phyloP scores from a whole-genome alignment of 805 yeast genomes.

The Cyberlindnera mrakii region DNA sequence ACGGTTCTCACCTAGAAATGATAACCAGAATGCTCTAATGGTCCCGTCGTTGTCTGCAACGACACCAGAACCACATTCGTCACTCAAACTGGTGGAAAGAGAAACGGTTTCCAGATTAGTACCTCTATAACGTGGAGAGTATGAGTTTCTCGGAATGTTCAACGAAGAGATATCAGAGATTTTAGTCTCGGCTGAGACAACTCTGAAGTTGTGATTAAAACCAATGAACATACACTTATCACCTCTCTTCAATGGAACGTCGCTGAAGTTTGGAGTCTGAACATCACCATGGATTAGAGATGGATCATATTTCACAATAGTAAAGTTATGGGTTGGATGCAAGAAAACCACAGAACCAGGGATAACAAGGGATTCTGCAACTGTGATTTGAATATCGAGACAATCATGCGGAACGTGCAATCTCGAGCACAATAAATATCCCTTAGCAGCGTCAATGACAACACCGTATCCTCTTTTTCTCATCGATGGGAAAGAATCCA shows the following conservation, averaged over 20 bases:
- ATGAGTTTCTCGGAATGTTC: slow-evolving; percentile 61
- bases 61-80: slow-evolving; percentile 75
- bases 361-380: slow-evolving; percentile 80
- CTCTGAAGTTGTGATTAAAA: slow-evolving; percentile 60
- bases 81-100: slow-evolving; percentile 65
- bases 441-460: slow-evolving; percentile 73
- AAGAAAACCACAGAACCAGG: slow-evolving; percentile 77
- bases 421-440: slow-evolving; percentile 75
- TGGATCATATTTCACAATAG: slow-evolving; percentile 80
- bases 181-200: slow-evolving; percentile 67
- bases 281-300: slow-evolving; percentile 64
- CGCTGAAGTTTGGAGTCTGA: slow-evolving; percentile 56
- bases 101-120: slow-evolving; percentile 74
- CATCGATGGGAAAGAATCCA: slow-evolving; percentile 69
- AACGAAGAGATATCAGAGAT: slow-evolving; percentile 73
- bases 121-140: slow-evolving; percentile 78
- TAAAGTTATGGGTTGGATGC: slow-evolving; percentile 85
- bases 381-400: slow-evolving; percentile 62
- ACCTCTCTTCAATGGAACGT: slow-evolving; percentile 60
- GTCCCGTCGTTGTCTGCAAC: slow-evolving; percentile 73
- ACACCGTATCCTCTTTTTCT: slow-evolving; percentile 68
- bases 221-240: slow-evolving; percentile 77
- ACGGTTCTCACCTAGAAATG: slow-evolving; percentile 72
- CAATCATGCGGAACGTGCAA: slow-evolving; percentile 76
- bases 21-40: slow-evolving; percentile 79